Evolutionary conservation across 768 basidiomycete genomes (phyloP), one percentile per base, ranked within the genome.

Genomic region (Trametes cingulata): DNA sequence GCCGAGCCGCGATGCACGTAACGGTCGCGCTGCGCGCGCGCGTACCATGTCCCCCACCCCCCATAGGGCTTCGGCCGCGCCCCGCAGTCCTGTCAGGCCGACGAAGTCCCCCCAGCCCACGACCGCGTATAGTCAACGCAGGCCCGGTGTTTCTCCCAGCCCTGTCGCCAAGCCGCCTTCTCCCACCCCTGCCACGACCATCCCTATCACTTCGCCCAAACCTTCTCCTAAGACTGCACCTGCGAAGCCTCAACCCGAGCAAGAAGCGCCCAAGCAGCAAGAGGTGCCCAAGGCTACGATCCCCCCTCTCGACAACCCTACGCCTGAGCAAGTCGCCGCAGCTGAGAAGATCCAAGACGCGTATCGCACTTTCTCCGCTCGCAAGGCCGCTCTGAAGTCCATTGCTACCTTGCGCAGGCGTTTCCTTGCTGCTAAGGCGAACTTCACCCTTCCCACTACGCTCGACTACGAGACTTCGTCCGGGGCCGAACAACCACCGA

Each of bases 261-360:
- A 55, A 20, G 54, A 47, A 7, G 24, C 33, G 17, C 56, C 48
- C 15, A 33, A 56, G 51, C 58, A 52, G 19, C 37, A 37, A 14
- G 51, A 52, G 22, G 13, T 19, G 40, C 25, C 61, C 14, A 35
- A 33, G 43, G 33, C 60, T 27, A 14, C 43, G 57, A 27, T 52
- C 56, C 27, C 57, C 14, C 13, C 56, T 3, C 39, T 49, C 27
- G 47, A 50, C 46, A 40, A 45, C 43, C 56, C 56, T n/a, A 64
- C 62, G n/a, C 57, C 51, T 15, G 63, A 68, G 49, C 67, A 68
- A 24, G 19, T 58, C 40, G 65, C 56, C 22, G 70, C 70, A 2
- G 83, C 83, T 2, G 71, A 73, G 27, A 77, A 67, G 49, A 83
- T 85, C 47, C 84, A 84, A 60, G 72, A 72, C 8, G 70, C 72